These are phyloP conservation scores for Gremmenia infestans DNA, from an alignment of 2,329 filamentous ascomycete species.

Conservation along the genomic window DNA sequence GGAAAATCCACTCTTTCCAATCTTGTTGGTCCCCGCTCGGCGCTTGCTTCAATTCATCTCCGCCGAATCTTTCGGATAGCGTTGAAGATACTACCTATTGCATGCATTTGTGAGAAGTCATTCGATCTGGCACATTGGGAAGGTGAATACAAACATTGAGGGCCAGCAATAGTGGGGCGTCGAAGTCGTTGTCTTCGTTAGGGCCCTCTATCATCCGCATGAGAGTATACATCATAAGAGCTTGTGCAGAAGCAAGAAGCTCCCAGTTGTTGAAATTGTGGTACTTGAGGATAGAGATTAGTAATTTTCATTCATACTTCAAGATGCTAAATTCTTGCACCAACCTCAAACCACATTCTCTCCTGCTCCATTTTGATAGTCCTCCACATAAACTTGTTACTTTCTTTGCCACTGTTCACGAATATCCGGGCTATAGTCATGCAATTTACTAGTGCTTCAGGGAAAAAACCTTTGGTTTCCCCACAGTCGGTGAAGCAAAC, in stretches of 20 bases:
- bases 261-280: conserved; percentile 2
- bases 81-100: not conserved
- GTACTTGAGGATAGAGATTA: not conserved
- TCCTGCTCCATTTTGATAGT: not conserved
- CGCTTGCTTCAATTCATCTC: not conserved
- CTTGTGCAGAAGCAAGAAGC: conserved; percentile 1
- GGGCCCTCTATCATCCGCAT: conserved; percentile 1
- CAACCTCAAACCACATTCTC: not conserved
- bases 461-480: not conserved
- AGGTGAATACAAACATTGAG: not conserved
- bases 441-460: not conserved
- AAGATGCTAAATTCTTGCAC: not conserved
- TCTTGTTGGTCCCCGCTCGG: not conserved
- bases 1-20: conserved; percentile 5
- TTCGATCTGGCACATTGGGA: not conserved
- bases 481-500: not conserved
- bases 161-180: not conserved
- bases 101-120: not conserved
- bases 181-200: not conserved
- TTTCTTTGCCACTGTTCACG: not conserved
- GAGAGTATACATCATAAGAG: not conserved
- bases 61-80: not conserved
- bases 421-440: conserved; percentile 4
- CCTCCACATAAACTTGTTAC: conserved; percentile 1
- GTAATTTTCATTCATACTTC: not conserved